phyloP scores from a whole-genome alignment of 2,329 filamentous ascomycete genomes.

The Colletotrichum lindemuthianum region DNA sequence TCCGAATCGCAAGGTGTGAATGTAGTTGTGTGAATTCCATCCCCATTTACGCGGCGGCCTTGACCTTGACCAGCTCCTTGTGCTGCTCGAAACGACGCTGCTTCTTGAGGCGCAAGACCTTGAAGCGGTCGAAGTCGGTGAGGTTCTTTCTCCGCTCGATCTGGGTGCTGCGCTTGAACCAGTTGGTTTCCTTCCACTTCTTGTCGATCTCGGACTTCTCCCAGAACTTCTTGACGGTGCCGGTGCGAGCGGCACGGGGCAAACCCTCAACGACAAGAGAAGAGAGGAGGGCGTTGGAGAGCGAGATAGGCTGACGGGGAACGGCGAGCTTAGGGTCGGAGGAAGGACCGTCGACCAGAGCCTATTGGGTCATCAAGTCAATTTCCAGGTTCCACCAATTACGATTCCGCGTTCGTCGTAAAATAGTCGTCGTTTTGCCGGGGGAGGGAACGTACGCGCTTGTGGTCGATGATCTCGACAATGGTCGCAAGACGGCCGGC shows the following conservation, averaged over 20 bases:
- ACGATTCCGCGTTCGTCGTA: no score
- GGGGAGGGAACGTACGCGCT: slow-evolving; percentile 82
- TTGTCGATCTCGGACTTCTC: slow-evolving; percentile 89
- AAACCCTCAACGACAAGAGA: slow-evolving; percentile 88
- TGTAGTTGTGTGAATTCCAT: slow-evolving; percentile 6
- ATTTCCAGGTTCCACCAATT: neutral
- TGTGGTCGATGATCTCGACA: slow-evolving; percentile 99
- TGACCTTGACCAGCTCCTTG: slow-evolving; percentile 95
- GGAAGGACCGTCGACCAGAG: slow-evolving; percentile 94
- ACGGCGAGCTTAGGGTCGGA: slow-evolving; percentile 82
- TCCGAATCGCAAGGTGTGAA: slow-evolving; percentile 25
- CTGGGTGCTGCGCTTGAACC: slow-evolving; percentile 93
- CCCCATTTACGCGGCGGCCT: slow-evolving; percentile 75
- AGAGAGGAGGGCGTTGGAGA: slow-evolving; percentile 88
- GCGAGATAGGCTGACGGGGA: slow-evolving; percentile 85
- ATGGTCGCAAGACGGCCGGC: slow-evolving; percentile 90
- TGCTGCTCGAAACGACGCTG: slow-evolving; percentile 98
- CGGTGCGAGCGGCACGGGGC: slow-evolving; percentile 84
- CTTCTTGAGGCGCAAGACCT: slow-evolving; percentile 99
- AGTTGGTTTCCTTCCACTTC: slow-evolving; percentile 92
- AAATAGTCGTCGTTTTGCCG: slow-evolving; percentile 4
- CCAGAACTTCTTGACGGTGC: slow-evolving; percentile 88
- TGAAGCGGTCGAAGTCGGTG: slow-evolving; percentile 99
- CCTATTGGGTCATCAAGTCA: slow-evolving; percentile 62
- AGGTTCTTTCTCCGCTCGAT: slow-evolving; percentile 87